Base-by-base conservation (phyloP, 2,329 filamentous ascomycete species). In the Fonsecaea nubica region DNA sequence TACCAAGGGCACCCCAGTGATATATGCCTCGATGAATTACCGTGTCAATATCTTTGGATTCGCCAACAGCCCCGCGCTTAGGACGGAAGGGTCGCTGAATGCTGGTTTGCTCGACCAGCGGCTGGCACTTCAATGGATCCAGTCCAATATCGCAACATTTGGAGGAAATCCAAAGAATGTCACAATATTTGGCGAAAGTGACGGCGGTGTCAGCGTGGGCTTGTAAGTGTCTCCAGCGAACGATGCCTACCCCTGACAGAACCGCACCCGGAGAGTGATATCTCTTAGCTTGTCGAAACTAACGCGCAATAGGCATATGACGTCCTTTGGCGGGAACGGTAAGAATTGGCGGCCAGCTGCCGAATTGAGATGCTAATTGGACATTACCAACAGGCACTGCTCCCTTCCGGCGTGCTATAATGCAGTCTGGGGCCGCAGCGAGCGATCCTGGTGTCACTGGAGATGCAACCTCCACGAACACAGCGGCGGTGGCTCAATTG, bases 371-470 rank as follows among this genome's bases (percentile, higher is more conserved):
- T 36, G 18, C 57, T 65, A 45, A 62, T 25, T 25, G 0, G 25
- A 32, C 5, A 18, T 4, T 18, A 33, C 18, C 7, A 18, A 76
- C 68, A 30, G 79, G 80, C 60, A 78, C 79, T 0, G 76, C 77
- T 8, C 80, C 81, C 0, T 85, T 85, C 71, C 79, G 81, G 30
- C 78, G 78, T 58, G 81, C 74, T 4, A 83, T 85, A 42, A 64
- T 68, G 58, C 57, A 68, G 52, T 80, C 79, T 59, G 75, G 84
- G 66, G 82, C 79, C 65, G 82, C 83, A 66, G 78, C 80, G 1
- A 78, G 86, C 1, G 85, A 86, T 72, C 82, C 82, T 1, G 84
- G 83, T 2, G 83, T 83, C 65, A 79, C 79, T 4, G 78, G 79
- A 0, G 82, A 81, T 66, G 83, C 83, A 69, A 83, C 81, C 12